These are phyloP conservation scores for Begonia fuchsioides DNA, from an alignment of 306 rosid species.

Conservation along the genomic window DNA sequence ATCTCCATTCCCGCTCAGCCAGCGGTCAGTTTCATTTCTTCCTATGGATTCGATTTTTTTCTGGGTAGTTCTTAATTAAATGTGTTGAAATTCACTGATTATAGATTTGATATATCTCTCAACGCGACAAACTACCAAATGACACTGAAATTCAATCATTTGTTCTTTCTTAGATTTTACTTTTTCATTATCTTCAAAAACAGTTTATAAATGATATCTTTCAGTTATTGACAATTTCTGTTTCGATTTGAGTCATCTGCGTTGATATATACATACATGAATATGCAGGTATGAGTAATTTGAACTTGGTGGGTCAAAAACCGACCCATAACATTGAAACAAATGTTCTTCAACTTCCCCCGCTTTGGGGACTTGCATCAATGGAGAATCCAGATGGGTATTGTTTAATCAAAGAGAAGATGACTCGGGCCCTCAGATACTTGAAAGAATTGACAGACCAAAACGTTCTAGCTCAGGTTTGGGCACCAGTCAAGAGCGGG, in stretches of 20 bases:
- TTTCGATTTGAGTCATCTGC: slow-evolving; percentile 10
- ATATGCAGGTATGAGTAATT: slow-evolving; percentile 29
- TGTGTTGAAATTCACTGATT: too few relatives aligned
- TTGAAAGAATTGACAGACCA: slow-evolving; percentile 59
- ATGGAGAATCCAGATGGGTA: slow-evolving; percentile 31
- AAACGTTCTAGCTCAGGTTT: slow-evolving; percentile 71
- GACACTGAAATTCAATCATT: too few relatives aligned
- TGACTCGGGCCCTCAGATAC: slow-evolving; percentile 68
- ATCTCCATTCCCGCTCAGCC: slow-evolving; percentile 18
- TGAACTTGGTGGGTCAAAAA: slow-evolving; percentile 22
- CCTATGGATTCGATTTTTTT: not conserved
- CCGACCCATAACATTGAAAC: slow-evolving; percentile 26
- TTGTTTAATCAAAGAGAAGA: slow-evolving; percentile 57
- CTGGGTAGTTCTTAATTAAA: slow-evolving; percentile 1
- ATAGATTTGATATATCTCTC: too few relatives aligned
- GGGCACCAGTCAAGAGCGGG: slow-evolving; percentile 70
- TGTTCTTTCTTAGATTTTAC: too few relatives aligned
- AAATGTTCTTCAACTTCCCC: slow-evolving; percentile 17
- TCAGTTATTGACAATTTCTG: not conserved
- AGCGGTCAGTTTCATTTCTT: slow-evolving; percentile 5
- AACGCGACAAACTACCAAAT: too few relatives aligned
- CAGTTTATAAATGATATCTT: too few relatives aligned
- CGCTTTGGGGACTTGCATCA: slow-evolving; percentile 20
- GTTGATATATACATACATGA: slow-evolving; percentile 22
- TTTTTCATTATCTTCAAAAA: too few relatives aligned